These are phyloP conservation scores for Aspergillus hiratsukae DNA, from an alignment of 2,329 filamentous ascomycete species.

Conservation along the genomic window DNA sequence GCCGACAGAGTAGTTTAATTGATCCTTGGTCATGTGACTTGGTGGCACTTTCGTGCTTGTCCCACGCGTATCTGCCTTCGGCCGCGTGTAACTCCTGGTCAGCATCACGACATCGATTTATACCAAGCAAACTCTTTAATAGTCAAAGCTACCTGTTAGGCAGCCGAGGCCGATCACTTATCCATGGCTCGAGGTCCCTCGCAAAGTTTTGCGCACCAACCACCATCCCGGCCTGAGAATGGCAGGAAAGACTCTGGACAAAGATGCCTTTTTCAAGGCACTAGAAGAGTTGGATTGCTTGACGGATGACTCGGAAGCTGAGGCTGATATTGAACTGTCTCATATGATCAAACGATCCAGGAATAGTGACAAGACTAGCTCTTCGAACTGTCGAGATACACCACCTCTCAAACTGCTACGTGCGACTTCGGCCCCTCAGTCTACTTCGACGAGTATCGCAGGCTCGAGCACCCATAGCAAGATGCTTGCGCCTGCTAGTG, in stretches of 20 bases:
- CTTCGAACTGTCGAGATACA: background rate
- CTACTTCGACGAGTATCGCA: background rate
- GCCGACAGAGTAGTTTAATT: slow-evolving; percentile 16
- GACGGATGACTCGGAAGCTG: slow-evolving; percentile 23
- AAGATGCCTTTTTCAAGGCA: slow-evolving; percentile 33
- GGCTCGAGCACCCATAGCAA: background rate
- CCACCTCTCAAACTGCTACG: slow-evolving; percentile 1
- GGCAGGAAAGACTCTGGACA: slow-evolving; percentile 18
- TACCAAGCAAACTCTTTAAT: background rate
- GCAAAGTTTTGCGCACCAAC: slow-evolving; percentile 9
- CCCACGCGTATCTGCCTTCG: slow-evolving; percentile 16
- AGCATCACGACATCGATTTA: background rate
- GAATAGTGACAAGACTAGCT: background rate
- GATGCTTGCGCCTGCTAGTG: background rate
- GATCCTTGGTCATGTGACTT: slow-evolving; percentile 27
- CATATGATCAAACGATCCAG: slow-evolving; percentile 10
- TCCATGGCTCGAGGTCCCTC: slow-evolving; percentile 13
- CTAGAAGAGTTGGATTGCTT: slow-evolving; percentile 30
- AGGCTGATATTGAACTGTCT: slow-evolving; percentile 18
- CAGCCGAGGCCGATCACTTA: slow-evolving; percentile 7
- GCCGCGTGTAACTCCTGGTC: background rate
- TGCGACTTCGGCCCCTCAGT: slow-evolving; percentile 1
- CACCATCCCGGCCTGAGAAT: slow-evolving; percentile 14
- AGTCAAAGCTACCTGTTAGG: slow-evolving; percentile 5
- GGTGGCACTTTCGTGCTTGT: slow-evolving; percentile 30